Base-by-base conservation (phyloP, 257 asterid genomes). In the Solanum neorickii region DNA sequence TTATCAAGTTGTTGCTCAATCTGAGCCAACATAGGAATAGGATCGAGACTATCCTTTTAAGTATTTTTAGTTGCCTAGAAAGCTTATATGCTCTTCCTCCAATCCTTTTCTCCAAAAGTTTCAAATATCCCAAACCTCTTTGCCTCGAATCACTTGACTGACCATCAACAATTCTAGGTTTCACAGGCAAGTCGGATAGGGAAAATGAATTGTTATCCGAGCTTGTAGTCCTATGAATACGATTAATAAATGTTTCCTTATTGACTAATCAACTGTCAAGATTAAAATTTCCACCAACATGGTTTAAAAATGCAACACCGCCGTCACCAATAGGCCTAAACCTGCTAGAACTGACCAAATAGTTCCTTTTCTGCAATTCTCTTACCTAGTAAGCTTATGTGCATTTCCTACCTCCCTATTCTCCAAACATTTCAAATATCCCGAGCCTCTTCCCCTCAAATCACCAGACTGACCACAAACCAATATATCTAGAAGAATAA, bases 241-340 rank as follows among this genome's bases (percentile, higher is more conserved):
- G 87, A 86, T 89, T 92, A 83, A 87, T 91, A 83, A 89, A 68
- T 1, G 95, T 89, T 84, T 96, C 98, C 87, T 93, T 95, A 89
- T 89, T 91, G 44, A 87, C 82, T 56, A 80, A 87, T 27, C 86
- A 90, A 87, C 90, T 91, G 23, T 91, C 93, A 86, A 92, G 83
- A 33, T 90, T 92, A 83, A 91, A 89, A 87, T 89, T 90, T 69
- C 94, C 93, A 56, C 91, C 93, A 59, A 92, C 92, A 80, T 91
- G 92, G 88, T 91, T 94, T 27, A 93, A 83, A 88, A 94, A 90
- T n/a, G 95, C 95, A 86, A 97, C 97, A 83, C 92, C 92, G 33
- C 97, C 98, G 86, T 95, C 99, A 44, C 98, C 99, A 73, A 94
- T 89, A 1, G 98, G 99, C 91, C 99, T 93, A 82, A 97, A 97